Evolutionary conservation across 1,284 basidiomycete genomes (phyloP), one percentile per base, ranked within the genome.

Genomic region (Porogramme epimiltina): DNA sequence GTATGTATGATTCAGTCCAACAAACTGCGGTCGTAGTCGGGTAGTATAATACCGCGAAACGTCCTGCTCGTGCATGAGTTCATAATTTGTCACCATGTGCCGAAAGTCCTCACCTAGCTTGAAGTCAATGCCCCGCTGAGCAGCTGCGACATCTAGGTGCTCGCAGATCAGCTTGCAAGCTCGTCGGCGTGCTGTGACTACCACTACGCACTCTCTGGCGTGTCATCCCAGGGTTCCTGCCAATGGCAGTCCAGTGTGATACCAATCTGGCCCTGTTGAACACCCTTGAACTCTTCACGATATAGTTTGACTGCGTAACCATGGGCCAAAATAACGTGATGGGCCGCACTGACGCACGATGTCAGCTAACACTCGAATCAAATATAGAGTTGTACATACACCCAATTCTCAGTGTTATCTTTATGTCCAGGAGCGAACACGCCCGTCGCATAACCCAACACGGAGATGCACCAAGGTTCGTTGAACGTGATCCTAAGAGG

Each of bases 391-490:
- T n/a, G 2, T 9, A 68, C 82, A 40, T 57, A 86, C 82, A 87
- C 85, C 81, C 82, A 91, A 8, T 85, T 84, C 63, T 91, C 88
- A 0, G 78, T 84, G 62, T 85, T 73, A 58, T 80, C 82, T 36
- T 78, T 80, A 51, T 85, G 78, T n/a, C 87, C 85, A 6, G 85
- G 84, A 0, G 85, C 85, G 58, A 85, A 85, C 1, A 77, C 70
- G 13, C 83, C 86, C 22, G 76, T 72, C 6, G 79, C 81, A 58
- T 88, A 85, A 1, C 89, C 88, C 18, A 88, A 73, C 20, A 82
- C 74, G 5, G 87, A 77, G 47, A 85, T 71, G 55, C 80, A 83
- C 84, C 82, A 89, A 1, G 86, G 87, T 68, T 91, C 87, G 64
- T 90, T 90, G 65, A 85, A 66, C 0, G 84, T 87, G 42, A 85